Evolutionary conservation across 345 rosid genomes (phyloP), one percentile per base, ranked within the genome.

Genomic region (Salix exigua): DNA sequence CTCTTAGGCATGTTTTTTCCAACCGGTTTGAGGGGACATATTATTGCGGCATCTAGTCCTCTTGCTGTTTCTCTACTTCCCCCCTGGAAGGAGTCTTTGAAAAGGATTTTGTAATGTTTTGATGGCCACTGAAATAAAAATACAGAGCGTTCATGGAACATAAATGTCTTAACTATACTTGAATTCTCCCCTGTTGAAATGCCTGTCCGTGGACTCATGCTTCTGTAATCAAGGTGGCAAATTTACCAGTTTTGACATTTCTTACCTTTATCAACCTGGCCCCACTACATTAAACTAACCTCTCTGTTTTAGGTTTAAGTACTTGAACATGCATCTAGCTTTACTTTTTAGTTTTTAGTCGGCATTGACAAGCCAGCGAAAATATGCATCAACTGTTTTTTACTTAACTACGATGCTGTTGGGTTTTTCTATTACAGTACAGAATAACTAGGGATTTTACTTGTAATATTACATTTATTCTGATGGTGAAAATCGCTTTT

Each of bases 1-100:
- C 61, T 78, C 79, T 76, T 76, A 62, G 83, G 81, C 87, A 81
- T 75, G 81, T 81, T 82, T 83, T 77, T 80, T 72, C 67, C 77
- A 55, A 81, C 82, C 85, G 51, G 58, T 75, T 62, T 70, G 74
- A 73, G 78, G 75, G 82, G 74, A 38, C 30, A 8, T 61, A 13
- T 51, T 74, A 73, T 70, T 74, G 74, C 66, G 78, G 71, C 81
- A 55, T 76, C 66, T 73, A 42, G 71, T 70, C 50, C 37, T 33
- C 37, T 33, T 30, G 51, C 68, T 46, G 33, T 70, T 66, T 62
- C 73, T 60, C 68, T 61, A 38, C 55, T 80, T 79, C 78, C 81
- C 78, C 44, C 5, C 64, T 74, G 21, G 33, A 46, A 50, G 66
- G 63, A 77, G 66, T 33, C 46, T 44, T 25, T 42, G 70, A 23